Evolutionary conservation across 345 rosid species (phyloP), one percentile per base, ranked within the genome.

Genomic region (Garcia nutans): DNA sequence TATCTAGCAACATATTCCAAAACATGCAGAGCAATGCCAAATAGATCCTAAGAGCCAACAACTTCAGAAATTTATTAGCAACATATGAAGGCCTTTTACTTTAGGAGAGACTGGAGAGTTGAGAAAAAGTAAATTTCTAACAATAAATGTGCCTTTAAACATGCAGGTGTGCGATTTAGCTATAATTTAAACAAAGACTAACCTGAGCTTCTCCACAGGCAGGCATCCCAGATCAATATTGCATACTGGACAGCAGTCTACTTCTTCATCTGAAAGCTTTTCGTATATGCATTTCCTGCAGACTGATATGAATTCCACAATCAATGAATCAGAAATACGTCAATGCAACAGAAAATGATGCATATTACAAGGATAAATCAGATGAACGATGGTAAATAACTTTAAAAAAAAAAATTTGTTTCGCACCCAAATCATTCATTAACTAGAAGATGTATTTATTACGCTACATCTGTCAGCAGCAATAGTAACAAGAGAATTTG

Each of bases 201-300:
- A 87, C 96, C 96, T 84, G 60, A 91, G 88, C 81, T 91, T 91
- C 70, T 91, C 93, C 76, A 83, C 86, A 15, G 96, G 93, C 31
- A 79, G 83, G 75, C 66, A 82, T 8, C 96, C 96, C n/a, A 91
- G 88, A 64, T 89, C 91, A 68, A 86, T 87, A 69, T 87, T 79
- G 82, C 96, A 91, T 24, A 89, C 89, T 70, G 96, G 96, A 82
- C 96, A 89, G 74, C 85, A 79, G 78, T 88, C 93, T 74, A 31
- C 82, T 47, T 82, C 92, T 68, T 89, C 96, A 82, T 88, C 92
- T 3, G 92, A 86, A 63, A 91, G 87, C 85, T 88, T 91, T 61
- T 86, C 84, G 49, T 87, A 85, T 61, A 89, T 89, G 86, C 96
- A 91, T 74, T 84, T 91, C 83, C 92, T 87, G 91, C 96, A 91